A percentile compares a stretch with the other conserved stretches of the same genome.
Evolutionary conservation across 805 yeast species (phyloP).

Genomic region (Tetrapisispora arboricola): DNA sequence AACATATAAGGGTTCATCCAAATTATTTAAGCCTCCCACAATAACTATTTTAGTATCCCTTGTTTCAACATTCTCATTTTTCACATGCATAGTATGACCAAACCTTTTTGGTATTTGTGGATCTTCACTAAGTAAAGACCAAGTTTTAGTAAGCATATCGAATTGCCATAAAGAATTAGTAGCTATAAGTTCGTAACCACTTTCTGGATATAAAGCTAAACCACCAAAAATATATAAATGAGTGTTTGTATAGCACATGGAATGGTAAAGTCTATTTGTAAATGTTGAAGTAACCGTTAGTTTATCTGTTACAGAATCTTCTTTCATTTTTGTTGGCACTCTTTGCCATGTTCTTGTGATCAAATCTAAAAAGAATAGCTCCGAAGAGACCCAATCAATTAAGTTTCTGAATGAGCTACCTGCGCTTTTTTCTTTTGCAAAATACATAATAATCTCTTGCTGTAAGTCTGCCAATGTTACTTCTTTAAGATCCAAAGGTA

Average conservation of each 20-base stretch:
- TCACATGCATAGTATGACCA: constrained; percentile 41
- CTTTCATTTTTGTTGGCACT: constrained; percentile 19
- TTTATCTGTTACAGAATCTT: background rate
- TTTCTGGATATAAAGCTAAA: constrained; percentile 32
- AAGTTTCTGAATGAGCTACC: constrained; percentile 18
- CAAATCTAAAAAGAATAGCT: constrained; percentile 49
- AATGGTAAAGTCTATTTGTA: constrained; percentile 44
- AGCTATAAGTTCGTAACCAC: constrained; percentile 33
- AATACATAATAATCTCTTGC: constrained; percentile 29
- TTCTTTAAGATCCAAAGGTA: constrained; percentile 41
- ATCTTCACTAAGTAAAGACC: constrained; percentile 43
- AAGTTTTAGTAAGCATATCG: constrained; percentile 39
- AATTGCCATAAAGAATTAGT: constrained; percentile 64
- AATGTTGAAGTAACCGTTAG: background rate
- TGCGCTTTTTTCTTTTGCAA: constrained; percentile 18
- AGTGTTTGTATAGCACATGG: constrained; percentile 41
- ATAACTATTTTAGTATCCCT: constrained; percentile 25
- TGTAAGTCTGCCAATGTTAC: constrained; percentile 34
- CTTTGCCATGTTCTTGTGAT: constrained; percentile 50
- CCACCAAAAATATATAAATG: constrained; percentile 60
- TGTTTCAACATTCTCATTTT: constrained; percentile 19
- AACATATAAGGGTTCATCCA: constrained; percentile 23
- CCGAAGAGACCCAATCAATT: constrained; percentile 45
- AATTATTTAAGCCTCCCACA: constrained; percentile 27
- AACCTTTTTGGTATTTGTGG: constrained; percentile 35